phyloP scores from a whole-genome alignment of 2,329 filamentous ascomycete genomes.

The Clarireedia sp. region DNA sequence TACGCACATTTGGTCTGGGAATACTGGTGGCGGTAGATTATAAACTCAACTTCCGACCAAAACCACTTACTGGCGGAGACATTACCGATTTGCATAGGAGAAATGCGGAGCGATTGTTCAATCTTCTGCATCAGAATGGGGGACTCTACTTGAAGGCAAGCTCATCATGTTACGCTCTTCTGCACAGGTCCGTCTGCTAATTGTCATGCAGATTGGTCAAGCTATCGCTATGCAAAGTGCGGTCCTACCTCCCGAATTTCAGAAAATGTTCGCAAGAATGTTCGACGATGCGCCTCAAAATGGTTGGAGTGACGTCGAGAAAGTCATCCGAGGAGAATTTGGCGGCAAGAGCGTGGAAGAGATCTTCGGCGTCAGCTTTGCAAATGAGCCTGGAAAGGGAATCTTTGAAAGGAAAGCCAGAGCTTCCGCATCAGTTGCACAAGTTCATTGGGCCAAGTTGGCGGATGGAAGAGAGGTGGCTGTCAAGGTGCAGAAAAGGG shows the following conservation, averaged over 20 bases:
- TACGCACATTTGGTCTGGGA: constrained; percentile 74
- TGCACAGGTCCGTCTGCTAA: background rate
- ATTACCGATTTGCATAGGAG: constrained; percentile 73
- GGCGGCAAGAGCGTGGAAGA: constrained; percentile 76
- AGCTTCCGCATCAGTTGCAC: constrained; percentile 78
- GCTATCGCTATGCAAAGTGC: constrained; percentile 98
- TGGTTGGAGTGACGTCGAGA: constrained; percentile 75
- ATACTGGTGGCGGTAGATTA: constrained; percentile 83
- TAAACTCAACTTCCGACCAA: constrained; percentile 86
- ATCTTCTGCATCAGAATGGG: constrained; percentile 77
- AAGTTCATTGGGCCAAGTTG: constrained; percentile 90
- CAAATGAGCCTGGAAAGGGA: constrained; percentile 52
- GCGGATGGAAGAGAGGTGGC: constrained; percentile 85
- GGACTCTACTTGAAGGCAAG: constrained; percentile 77
- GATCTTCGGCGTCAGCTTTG: constrained; percentile 84
- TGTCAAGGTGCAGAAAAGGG: constrained; percentile 92
- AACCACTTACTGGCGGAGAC: constrained; percentile 65
- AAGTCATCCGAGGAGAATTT: constrained; percentile 83
- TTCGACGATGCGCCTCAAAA: constrained; percentile 97
- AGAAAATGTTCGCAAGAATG: constrained; percentile 93
- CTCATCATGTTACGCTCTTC: background rate
- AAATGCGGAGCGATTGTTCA: constrained; percentile 74
- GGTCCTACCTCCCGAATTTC: constrained; percentile 86
- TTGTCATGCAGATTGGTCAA: constrained; percentile 62
- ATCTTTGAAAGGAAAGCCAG: constrained; percentile 63